Evolutionary conservation across 768 basidiomycete species (phyloP).

Genomic region (Leccinum olivaceopallidum): DNA sequence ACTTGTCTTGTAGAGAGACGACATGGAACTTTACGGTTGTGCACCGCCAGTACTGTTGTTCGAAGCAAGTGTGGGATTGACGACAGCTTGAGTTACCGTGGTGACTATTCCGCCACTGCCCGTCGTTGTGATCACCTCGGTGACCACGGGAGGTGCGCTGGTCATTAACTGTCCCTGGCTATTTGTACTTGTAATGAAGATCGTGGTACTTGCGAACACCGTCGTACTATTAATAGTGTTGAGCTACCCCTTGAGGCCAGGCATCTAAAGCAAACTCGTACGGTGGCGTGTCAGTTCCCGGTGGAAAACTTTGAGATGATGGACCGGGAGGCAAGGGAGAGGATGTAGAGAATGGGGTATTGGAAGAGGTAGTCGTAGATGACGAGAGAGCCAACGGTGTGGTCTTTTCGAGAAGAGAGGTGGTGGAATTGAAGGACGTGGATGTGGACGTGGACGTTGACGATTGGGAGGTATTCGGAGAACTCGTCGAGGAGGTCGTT

Average conservation of each 20-base stretch:
- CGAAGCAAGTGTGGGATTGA: conserved; percentile 71
- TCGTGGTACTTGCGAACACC: conserved; percentile 44
- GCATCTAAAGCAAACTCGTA: conserved; percentile 24
- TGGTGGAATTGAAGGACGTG: conserved; percentile 7
- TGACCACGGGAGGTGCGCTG: conserved; percentile 57
- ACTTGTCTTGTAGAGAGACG: background rate
- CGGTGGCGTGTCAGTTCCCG: conserved; percentile 19
- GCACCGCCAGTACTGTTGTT: conserved; percentile 41
- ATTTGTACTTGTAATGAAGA: conserved; percentile 64
- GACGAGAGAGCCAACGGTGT: conserved; percentile 21
- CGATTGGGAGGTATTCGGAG: conserved; percentile 11
- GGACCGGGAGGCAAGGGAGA: conserved; percentile 8
- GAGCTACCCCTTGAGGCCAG: conserved; percentile 9
- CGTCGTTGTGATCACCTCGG: conserved; percentile 56
- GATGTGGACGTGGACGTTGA: conserved; percentile 8
- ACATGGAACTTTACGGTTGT: conserved; percentile 46
- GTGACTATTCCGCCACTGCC: conserved; percentile 49
- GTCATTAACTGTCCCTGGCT: conserved; percentile 47
- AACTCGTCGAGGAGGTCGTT: conserved; percentile 13
- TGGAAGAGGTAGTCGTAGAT: conserved; percentile 1
- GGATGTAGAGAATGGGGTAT: conserved; percentile 9
- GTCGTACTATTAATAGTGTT: conserved; percentile 46
- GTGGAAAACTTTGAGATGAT: conserved; percentile 8
- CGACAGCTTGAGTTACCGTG: conserved; percentile 61
- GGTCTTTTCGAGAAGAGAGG: conserved; percentile 5